Evolutionary conservation across 139 green algal species (phyloP), one percentile per base, ranked within the genome.

Genomic region (Mychonastes homosphaera): DNA sequence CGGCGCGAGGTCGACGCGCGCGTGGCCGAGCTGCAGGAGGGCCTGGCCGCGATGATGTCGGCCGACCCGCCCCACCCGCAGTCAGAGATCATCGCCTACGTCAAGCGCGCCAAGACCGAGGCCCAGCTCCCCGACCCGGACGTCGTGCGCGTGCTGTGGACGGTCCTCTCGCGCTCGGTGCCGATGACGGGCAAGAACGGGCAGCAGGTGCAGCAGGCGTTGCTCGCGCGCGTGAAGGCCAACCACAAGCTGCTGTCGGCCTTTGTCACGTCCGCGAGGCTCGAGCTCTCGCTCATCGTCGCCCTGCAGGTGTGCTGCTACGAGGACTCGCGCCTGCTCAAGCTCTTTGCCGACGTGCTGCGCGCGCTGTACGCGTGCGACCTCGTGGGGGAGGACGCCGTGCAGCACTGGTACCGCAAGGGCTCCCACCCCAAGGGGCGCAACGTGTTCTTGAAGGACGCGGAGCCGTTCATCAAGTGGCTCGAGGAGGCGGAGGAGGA

Each of bases 401-500:
- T 96, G 55, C 51, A 80, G 51, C 71, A 79, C 57, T 91, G 85
- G 87, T 90, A 88, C 77, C 87, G 77, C 53, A 94, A 94, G 77
- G 88, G 86, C 62, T 81, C 70, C 59, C 79, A 87, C 68, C 64
- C 79, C 60, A 94, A 94, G 71, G 85, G 83, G 23, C 71, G 83
- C 56, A 88, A 94, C 39, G 80, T 96, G 30, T 97, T 97, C 74
- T 56, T 76, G 39, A 85, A 91, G 66, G 84, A 96, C 72, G 81
- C 94, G 53, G 86, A 97, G 81, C 84, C 90, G 23, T 94, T 97
- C 79, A 84, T 97, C 56, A 95, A 95, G 70, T 97, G 90, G 90
- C 75, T 95, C 50, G 84, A 95, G 58, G 85, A 95, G 69, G 86
- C 86, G 16, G 85, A 92, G 69, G 85, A 93, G 64, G 86, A 94